phyloP scores from a whole-genome alignment of 1,139 yeast genomes.

The Zygosaccharomyces sapae region DNA sequence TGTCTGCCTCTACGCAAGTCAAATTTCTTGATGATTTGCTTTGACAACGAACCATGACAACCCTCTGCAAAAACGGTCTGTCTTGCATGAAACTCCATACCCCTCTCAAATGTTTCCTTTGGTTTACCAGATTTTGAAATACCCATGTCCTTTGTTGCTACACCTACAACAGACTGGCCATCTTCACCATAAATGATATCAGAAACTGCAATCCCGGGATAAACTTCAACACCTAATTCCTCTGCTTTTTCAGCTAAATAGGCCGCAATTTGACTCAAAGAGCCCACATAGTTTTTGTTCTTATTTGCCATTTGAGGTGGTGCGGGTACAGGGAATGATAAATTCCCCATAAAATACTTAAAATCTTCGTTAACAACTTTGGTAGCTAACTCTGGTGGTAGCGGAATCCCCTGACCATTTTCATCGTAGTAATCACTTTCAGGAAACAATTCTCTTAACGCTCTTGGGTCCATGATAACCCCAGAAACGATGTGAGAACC shows the following conservation, averaged over 20 bases:
- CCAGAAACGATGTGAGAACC: conserved; percentile 92
- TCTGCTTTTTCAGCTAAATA: conserved; percentile 86
- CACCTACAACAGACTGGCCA: conserved; percentile 67
- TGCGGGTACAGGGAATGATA: conserved; percentile 72
- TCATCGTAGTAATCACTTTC: conserved; percentile 53
- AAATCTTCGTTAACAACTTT: conserved; percentile 66
- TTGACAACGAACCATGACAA: conserved; percentile 89
- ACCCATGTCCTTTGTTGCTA: conserved; percentile 93
- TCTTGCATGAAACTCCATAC: conserved; percentile 93
- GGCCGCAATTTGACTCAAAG: conserved; percentile 75
- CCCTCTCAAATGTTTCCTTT: conserved; percentile 79
- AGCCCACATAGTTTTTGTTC: conserved; percentile 78
- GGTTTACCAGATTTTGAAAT: conserved; percentile 69
- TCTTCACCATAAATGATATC: conserved; percentile 64
- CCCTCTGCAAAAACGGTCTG: conserved; percentile 91
- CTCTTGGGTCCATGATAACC: conserved; percentile 87
- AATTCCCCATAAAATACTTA: conserved; percentile 57
- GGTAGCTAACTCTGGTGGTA: conserved; percentile 72
- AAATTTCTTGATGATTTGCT: conserved; percentile 66
- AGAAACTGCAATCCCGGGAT: conserved; percentile 87
- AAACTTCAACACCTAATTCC: conserved; percentile 87
- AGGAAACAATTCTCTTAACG: conserved; percentile 81
- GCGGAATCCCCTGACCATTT: conserved; percentile 59
- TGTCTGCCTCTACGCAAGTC: conserved; percentile 61
- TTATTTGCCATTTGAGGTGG: conserved; percentile 87